A percentile compares a stretch with the other conserved stretches of the same genome.
Evolutionary conservation across 768 basidiomycete genomes (phyloP).

Genomic region (Suillus subaureus): DNA sequence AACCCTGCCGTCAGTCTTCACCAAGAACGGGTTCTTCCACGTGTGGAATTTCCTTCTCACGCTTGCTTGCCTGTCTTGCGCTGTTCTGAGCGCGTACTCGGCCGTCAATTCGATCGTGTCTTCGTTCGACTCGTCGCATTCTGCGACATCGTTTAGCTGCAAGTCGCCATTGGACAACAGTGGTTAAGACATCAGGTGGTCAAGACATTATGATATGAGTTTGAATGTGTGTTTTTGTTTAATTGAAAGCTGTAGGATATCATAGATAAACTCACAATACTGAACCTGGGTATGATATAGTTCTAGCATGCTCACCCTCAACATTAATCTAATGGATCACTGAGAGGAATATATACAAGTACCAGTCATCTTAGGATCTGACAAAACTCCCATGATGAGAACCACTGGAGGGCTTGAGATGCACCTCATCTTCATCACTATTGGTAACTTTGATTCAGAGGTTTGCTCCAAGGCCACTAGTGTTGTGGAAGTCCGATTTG

Average conservation of each 20-base stretch:
- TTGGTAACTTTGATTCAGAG: too few relatives aligned
- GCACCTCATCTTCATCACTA: too few relatives aligned
- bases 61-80: slow-evolving; percentile 49
- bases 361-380: too few relatives aligned
- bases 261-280: not conserved
- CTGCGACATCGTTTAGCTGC: slow-evolving; percentile 55
- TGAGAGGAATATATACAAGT: not conserved
- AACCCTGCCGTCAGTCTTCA: slow-evolving; percentile 15
- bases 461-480: too few relatives aligned
- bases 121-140: slow-evolving; percentile 39
- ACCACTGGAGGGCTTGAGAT: too few relatives aligned
- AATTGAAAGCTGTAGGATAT: not conserved
- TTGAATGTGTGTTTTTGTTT: not conserved
- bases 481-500: too few relatives aligned
- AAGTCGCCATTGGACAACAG: slow-evolving; percentile 35
- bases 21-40: slow-evolving; percentile 45
- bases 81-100: slow-evolving; percentile 48
- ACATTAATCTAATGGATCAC: not conserved
- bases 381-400: too few relatives aligned
- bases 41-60: slow-evolving; percentile 50
- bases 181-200: not conserved
- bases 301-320: too few relatives aligned
- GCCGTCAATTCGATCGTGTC: slow-evolving; percentile 47
- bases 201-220: not conserved
- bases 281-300: not conserved